phyloP scores from a whole-genome alignment of 495 filamentous ascomycete genomes.

The Daldinia vernicosa region DNA sequence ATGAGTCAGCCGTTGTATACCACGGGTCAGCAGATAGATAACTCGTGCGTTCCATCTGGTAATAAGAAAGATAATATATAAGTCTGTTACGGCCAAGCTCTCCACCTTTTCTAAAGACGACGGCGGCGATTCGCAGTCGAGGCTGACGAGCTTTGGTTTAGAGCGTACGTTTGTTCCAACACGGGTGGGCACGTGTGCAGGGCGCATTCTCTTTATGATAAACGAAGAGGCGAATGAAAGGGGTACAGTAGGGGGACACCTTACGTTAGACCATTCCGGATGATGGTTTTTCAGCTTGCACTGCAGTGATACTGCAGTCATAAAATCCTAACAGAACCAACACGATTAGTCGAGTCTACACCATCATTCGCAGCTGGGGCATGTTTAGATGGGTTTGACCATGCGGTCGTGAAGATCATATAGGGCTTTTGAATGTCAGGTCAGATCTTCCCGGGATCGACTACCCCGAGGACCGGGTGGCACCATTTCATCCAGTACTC shows the following conservation, averaged over 20 bases:
- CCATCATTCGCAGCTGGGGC: constrained; percentile 2
- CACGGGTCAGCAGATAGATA: constrained; percentile 15
- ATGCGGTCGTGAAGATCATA: constrained; percentile 11
- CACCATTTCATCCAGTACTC: constrained; percentile 10
- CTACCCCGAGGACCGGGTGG: constrained; percentile 4
- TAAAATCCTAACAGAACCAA: constrained; percentile 61
- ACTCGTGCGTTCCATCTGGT: neutral
- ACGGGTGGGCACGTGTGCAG: constrained; percentile 16
- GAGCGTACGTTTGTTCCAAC: neutral
- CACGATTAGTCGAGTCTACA: constrained; percentile 23
- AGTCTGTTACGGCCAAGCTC: constrained; percentile 1
- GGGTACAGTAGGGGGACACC: constrained; percentile 24
- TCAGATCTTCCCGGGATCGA: constrained; percentile 9
- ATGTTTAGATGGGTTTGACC: neutral
- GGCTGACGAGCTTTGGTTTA: constrained; percentile 9
- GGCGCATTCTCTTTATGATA: constrained; percentile 9
- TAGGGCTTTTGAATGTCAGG: constrained; percentile 1
- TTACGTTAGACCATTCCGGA: constrained; percentile 71
- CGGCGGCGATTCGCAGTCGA: constrained; percentile 1
- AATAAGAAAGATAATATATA: neutral
- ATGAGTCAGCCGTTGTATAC: constrained; percentile 32
- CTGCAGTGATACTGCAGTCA: constrained; percentile 64
- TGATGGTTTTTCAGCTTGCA: constrained; percentile 68
- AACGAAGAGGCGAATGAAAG: constrained; percentile 2
- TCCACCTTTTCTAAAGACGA: constrained; percentile 1